Evolutionary conservation across 176 grass and related monocot genomes (phyloP), one percentile per base, ranked within the genome.

Genomic region (Tillandsia leiboldiana): DNA sequence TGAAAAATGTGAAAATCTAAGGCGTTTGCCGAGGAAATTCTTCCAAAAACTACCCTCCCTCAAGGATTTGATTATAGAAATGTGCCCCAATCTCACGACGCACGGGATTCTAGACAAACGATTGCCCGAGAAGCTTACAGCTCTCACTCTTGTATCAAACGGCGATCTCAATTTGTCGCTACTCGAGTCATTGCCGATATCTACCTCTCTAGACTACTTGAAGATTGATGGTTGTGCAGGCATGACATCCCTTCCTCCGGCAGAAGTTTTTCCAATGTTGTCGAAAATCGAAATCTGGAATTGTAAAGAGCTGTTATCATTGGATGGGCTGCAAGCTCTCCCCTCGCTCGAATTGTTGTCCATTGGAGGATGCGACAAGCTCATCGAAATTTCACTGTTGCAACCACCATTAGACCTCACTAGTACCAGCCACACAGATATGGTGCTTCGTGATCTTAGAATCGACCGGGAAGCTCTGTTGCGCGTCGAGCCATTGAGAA

Each of bases 321-420:
- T 83, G 51, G 69, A 51, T 62, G 75, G 69, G 6, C 66, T 73
- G 64, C 71, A 83, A 83, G 69, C 4, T 42, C 33, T 42, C 33
- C 33, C 33, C 33, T 42, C 33, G 33, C 33, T 42, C 4, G 0
- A 42, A 7, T 7, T 0, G 5, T 42, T 42, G 33, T 7, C 0
- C 4, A 42, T 42, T 42, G 4, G 0, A 42, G 33, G 33, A 7
- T 42, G 33, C 4, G 33, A 42, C 33, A 7, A 7, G 33, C 33
- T 42, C 33, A 7, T 42, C 33, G 33, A 42, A 7, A 4, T 42
- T 7, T 7, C 33, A 42, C 33, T 42, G 33, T 7, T 42, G 33
- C 33, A 42, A 42, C 33, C 33, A 42, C 33, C 33, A 42, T 7
- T 7, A 7, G 33, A 3, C 33, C 4, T 42, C 33, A 7, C 33